Percentiles rank a stretch among this genome's conserved stretches.
Evolutionary conservation across 1,284 basidiomycete genomes (phyloP).

Genomic region (Filobasidium uniguttulatum): DNA sequence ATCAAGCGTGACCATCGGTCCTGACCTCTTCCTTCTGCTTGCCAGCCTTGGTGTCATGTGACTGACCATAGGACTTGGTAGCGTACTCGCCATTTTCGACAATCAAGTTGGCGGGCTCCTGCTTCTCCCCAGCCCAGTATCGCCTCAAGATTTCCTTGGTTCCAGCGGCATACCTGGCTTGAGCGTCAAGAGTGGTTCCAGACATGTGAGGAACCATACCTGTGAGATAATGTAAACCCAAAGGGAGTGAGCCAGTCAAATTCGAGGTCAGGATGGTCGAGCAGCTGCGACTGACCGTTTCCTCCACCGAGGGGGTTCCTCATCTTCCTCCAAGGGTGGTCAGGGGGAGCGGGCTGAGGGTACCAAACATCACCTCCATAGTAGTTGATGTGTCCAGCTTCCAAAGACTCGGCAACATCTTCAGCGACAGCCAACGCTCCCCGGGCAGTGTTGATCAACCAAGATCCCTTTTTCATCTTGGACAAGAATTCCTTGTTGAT

Average conservation of each 20-base stretch:
- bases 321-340: conserved; percentile 75
- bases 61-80: conserved; percentile 34
- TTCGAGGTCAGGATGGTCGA: conserved; percentile 55
- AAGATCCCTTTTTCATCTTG: conserved; percentile 81
- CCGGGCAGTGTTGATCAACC: conserved; percentile 86
- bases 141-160: conserved; percentile 65
- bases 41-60: conserved; percentile 16
- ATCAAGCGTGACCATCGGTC: conserved; percentile 10
- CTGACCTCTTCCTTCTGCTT: conserved; percentile 13
- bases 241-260: conserved; percentile 4
- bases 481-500: conserved; percentile 69
- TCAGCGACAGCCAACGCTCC: conserved; percentile 82
- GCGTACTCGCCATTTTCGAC: conserved; percentile 46
- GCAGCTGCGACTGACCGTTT: too few relatives aligned
- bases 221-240: too few relatives aligned
- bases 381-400: conserved; percentile 59
- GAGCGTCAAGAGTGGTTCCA: conserved; percentile 83
- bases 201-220: conserved; percentile 54
- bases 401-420: conserved; percentile 62
- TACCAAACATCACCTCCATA: conserved; percentile 46
- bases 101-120: conserved; percentile 71
- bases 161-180: conserved; percentile 73
- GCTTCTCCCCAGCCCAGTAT: conserved; percentile 54
- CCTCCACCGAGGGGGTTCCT: conserved; percentile 67
- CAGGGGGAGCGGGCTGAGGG: conserved; percentile 60